Conservation (phyloP, 1,284 basidiomycete genomes). For the Trametes polyzona region DNA sequence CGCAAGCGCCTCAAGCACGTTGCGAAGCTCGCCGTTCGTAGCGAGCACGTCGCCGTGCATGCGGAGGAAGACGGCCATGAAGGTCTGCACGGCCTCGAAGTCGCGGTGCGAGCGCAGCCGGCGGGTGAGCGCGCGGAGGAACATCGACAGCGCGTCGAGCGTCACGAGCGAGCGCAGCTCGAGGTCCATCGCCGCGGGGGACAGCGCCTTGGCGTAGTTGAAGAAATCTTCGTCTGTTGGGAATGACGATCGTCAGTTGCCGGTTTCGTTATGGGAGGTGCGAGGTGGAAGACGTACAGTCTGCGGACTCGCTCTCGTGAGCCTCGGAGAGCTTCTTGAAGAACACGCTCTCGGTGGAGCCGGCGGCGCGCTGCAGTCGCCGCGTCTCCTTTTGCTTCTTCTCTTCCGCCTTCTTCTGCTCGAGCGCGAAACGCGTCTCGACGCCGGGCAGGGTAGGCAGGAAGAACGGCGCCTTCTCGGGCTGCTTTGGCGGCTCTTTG, state of each 20-base stretch:
- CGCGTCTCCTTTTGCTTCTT: slow-evolving; percentile 52
- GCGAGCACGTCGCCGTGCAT: slow-evolving; percentile 86
- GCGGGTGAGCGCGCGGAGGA: slow-evolving; percentile 75
- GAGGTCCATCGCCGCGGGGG: slow-evolving; percentile 89
- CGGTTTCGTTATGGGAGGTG: neutral
- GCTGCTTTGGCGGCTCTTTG: slow-evolving; percentile 92
- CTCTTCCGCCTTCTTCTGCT: slow-evolving; percentile 44
- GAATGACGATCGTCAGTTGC: neutral
- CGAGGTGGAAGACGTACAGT: slow-evolving; percentile 59
- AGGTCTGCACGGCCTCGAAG: slow-evolving; percentile 94
- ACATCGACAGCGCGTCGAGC: slow-evolving; percentile 66
- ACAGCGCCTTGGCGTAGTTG: slow-evolving; percentile 83
- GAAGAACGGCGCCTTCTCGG: slow-evolving; percentile 97
- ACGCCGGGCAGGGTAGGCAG: slow-evolving; percentile 88
- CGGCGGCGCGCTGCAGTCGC: slow-evolving; percentile 57
- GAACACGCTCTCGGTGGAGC: slow-evolving; percentile 75
- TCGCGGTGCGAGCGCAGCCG: slow-evolving; percentile 83
- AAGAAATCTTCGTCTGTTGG: slow-evolving; percentile 82
- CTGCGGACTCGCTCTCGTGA: slow-evolving; percentile 52
- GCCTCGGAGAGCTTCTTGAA: slow-evolving; percentile 62
- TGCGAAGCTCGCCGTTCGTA: slow-evolving; percentile 67
- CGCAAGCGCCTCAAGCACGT: slow-evolving; percentile 58
- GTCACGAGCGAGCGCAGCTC: slow-evolving; percentile 85
- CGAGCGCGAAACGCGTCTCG: slow-evolving; percentile 76
- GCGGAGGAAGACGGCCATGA: slow-evolving; percentile 83